These are phyloP conservation scores for Epichloe glyceriae DNA, from an alignment of 2,329 filamentous ascomycete genomes.

Conservation along the genomic window DNA sequence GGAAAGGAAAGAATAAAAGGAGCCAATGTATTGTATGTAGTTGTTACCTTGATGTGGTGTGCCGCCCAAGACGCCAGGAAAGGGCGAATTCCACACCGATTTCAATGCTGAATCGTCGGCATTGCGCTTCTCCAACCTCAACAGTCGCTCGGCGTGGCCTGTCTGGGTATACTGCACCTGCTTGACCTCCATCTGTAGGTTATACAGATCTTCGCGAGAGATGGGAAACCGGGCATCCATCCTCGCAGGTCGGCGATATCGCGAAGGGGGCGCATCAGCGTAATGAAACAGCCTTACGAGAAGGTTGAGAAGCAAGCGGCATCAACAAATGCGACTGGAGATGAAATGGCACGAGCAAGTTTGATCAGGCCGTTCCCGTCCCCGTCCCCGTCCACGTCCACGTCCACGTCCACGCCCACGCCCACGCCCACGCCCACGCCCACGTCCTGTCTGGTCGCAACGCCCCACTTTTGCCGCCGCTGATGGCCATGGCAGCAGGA, in stretches of 20 bases:
- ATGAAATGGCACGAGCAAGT: too few species aligned
- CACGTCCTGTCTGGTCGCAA: background rate
- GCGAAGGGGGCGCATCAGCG: background rate
- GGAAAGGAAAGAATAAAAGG: background rate
- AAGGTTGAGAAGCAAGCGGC: background rate
- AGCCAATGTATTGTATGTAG: background rate
- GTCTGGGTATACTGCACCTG: slow-evolving; percentile 51
- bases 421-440: too few species aligned
- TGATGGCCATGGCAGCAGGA: background rate
- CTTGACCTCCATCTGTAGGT: slow-evolving; percentile 58
- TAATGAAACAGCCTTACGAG: background rate
- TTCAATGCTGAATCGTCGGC: slow-evolving; percentile 58
- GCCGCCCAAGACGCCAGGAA: slow-evolving; percentile 71
- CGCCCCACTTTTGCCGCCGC: background rate
- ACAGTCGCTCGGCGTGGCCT: slow-evolving; percentile 48
- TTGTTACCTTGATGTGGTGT: slow-evolving; percentile 74
- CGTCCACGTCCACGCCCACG: too few species aligned
- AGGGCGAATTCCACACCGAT: slow-evolving; percentile 88
- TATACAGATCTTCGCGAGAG: slow-evolving; percentile 52
- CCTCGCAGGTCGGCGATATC: slow-evolving; percentile 17
- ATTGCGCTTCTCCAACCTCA: slow-evolving; percentile 51
- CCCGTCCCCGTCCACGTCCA: too few species aligned
- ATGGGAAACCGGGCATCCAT: slow-evolving; percentile 53
- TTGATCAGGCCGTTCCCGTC: too few species aligned
- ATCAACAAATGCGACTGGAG: background rate